These are phyloP conservation scores for Epichloe typhina DNA, from an alignment of 2,329 filamentous ascomycete genomes.

Conservation along the genomic window DNA sequence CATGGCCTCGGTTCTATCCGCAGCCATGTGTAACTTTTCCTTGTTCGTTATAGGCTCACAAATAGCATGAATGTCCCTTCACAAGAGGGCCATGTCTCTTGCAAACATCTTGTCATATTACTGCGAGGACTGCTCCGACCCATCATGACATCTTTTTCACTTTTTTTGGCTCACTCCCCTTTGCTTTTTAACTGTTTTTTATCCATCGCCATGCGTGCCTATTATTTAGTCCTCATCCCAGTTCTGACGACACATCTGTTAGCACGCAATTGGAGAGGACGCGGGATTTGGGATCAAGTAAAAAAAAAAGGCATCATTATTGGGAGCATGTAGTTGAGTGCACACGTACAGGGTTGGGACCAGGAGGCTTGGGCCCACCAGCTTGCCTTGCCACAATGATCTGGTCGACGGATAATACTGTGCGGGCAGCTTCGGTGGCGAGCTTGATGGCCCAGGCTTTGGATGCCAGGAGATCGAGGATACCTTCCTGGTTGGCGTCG, in stretches of 20 bases:
- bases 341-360: constrained; percentile 60
- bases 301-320: no score
- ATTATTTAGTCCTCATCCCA: constrained; percentile 48
- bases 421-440: constrained; percentile 86
- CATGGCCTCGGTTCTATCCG: no score
- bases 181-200: neutral
- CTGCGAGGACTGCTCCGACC: no score
- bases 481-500: constrained; percentile 76
- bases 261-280: neutral
- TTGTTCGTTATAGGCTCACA: neutral
- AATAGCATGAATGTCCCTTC: neutral
- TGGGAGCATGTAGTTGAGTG: no score
- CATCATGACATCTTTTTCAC: no score
- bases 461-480: constrained; percentile 79
- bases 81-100: no score
- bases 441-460: constrained; percentile 98
- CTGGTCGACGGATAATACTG: constrained; percentile 91
- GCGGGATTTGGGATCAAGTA: no score
- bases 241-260: constrained; percentile 27
- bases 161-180: neutral
- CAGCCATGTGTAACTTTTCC: neutral
- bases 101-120: no score
- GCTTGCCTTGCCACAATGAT: constrained; percentile 98
- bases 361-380: constrained; percentile 91
- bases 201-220: neutral